Evolutionary conservation across 257 asterid species (phyloP), one percentile per base, ranked within the genome.

Genomic region (Capsicum chinense): DNA sequence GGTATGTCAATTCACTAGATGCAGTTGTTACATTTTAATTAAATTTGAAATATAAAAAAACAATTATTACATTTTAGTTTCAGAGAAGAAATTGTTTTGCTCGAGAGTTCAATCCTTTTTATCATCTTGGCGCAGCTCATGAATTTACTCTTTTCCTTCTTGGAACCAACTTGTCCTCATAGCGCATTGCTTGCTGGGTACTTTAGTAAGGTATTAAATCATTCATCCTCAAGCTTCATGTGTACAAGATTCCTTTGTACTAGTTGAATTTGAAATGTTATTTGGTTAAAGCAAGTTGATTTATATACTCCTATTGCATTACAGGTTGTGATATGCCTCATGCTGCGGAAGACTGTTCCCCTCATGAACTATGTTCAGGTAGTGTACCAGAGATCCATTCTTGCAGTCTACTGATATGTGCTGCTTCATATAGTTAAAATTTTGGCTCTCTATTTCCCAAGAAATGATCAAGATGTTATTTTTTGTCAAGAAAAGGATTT

Each of bases 341-440:
- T 94, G 98, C 44, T 94, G 88, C 94, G 99, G 86, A 96, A 96
- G 92, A 92, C 98, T 3, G 86, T 93, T 70, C 91, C 95, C n/a
- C 93, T 96, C 78, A 93, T 96, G 97, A 94, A 93, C 88, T 95
- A 93, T 87, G 97, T 97, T 54, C 93, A 97, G 97, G 99, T 97
- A 89, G 67, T 19, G 10, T 50, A 21, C 14, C 47, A 9, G 47
- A 52, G 62, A 74, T 74, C 62, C 62, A 52, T 50, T 74, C 81
- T 81, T 74, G 62, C 80, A 19, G 80, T 11, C 19, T 9, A 50
- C 47, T 74, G 76, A 59, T 84, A 4, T 69, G 50, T 50, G 19
- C 42, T 19, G 59, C 62, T 74, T 50, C 47, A 50, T 50, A 50
- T 21, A 7, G 21, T 21, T 50, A 52, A 21, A 7, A 1, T 50